Conservation (phyloP, 495 filamentous ascomycete species). For the Annulohypoxylon bovei region DNA sequence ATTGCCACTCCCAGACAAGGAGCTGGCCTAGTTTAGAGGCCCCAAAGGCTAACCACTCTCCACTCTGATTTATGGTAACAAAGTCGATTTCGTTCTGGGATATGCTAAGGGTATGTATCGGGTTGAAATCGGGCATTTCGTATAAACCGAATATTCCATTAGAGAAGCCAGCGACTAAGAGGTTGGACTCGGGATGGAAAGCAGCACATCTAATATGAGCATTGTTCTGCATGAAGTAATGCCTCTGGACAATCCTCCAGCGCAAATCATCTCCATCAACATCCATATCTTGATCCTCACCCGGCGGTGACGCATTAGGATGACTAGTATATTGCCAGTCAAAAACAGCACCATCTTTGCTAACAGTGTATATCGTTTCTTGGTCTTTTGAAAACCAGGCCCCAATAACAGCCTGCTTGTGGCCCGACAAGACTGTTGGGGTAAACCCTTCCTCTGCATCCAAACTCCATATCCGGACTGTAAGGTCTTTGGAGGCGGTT, state of each 20-base stretch:
- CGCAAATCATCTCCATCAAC: slow-evolving; percentile 68
- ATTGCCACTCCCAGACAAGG: slow-evolving; percentile 99
- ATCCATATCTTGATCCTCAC: slow-evolving; percentile 67
- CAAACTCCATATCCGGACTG: slow-evolving; percentile 92
- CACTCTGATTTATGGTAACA: slow-evolving; percentile 89
- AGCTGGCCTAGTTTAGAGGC: slow-evolving; percentile 94
- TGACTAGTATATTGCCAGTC: slow-evolving; percentile 72
- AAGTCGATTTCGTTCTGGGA: slow-evolving; percentile 96
- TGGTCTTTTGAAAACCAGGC: slow-evolving; percentile 95
- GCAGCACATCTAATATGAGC: slow-evolving; percentile 87
- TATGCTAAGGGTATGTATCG: slow-evolving; percentile 89
- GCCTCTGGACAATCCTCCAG: slow-evolving; percentile 87
- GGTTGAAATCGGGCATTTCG: slow-evolving; percentile 96
- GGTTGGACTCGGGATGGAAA: slow-evolving; percentile 85
- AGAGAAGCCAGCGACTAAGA: slow-evolving; percentile 93
- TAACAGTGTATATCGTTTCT: slow-evolving; percentile 70
- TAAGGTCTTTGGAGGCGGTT: slow-evolving; percentile 89
- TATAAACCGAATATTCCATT: slow-evolving; percentile 93
- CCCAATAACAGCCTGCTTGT: slow-evolving; percentile 83
- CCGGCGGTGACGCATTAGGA: slow-evolving; percentile 61
- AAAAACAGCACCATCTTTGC: slow-evolving; percentile 66
- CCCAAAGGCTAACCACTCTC: slow-evolving; percentile 98
- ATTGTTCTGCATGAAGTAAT: slow-evolving; percentile 92
- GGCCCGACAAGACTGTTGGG: slow-evolving; percentile 88
- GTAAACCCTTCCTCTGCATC: slow-evolving; percentile 86